Conservation (phyloP, 106 monocot species). For the Gastrodia elata region DNA sequence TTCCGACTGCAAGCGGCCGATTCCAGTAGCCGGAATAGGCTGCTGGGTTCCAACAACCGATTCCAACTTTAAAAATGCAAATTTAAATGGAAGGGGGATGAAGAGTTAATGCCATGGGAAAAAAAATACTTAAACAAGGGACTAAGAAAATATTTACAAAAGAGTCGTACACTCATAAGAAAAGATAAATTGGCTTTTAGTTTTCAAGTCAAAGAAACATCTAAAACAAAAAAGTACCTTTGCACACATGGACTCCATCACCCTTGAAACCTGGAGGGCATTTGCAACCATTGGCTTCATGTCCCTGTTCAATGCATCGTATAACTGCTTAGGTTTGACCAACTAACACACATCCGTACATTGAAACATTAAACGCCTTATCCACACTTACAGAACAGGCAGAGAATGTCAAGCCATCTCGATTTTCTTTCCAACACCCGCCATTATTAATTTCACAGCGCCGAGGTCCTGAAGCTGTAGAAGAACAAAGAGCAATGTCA, state of each 20-base stretch:
- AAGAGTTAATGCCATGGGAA: too few relatives aligned
- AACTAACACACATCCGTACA: not conserved
- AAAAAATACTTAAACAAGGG: too few relatives aligned
- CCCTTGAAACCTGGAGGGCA: slow-evolving; percentile 95
- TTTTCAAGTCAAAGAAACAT: not conserved
- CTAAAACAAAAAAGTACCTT: slow-evolving; percentile 37
- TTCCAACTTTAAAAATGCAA: too few relatives aligned
- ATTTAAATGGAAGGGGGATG: too few relatives aligned
- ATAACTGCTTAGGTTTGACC: not conserved
- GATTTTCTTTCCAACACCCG: slow-evolving; percentile 81
- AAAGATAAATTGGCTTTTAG: not conserved
- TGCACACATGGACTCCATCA: slow-evolving; percentile 70
- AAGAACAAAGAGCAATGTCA: too few relatives aligned
- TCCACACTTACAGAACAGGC: slow-evolving; percentile 71
- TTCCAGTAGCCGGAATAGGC: too few relatives aligned
- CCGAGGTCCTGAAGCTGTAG: slow-evolving; percentile 76
- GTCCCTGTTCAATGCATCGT: slow-evolving; percentile 34
- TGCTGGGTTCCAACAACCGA: too few relatives aligned
- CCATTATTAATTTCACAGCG: slow-evolving; percentile 96
- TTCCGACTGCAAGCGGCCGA: too few relatives aligned
- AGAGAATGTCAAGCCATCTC: slow-evolving; percentile 42
- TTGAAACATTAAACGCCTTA: not conserved
- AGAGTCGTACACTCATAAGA: too few relatives aligned
- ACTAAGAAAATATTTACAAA: too few relatives aligned
- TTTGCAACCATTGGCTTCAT: slow-evolving; percentile 41